These are phyloP conservation scores for Microsporum canis DNA, from an alignment of 2,329 filamentous ascomycete species.

Conservation along the genomic window DNA sequence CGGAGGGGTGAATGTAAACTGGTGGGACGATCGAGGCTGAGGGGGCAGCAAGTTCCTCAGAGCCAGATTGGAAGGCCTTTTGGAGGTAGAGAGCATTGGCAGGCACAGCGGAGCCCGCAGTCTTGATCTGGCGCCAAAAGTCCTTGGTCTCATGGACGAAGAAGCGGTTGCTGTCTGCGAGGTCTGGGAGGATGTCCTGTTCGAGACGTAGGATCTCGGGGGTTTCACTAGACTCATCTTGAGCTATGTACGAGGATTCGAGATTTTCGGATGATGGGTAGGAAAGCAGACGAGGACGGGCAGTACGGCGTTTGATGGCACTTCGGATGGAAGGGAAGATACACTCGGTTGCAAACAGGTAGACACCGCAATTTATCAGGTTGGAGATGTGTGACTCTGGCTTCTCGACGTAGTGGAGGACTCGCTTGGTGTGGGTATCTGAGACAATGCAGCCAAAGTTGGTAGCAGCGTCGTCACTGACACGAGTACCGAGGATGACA, in stretches of 20 bases:
- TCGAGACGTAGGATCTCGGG: conserved; percentile 87
- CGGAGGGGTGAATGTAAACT: conserved; percentile 89
- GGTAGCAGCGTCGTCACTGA: conserved; percentile 77
- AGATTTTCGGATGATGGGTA: conserved; percentile 95
- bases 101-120: conserved; percentile 88
- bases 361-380: conserved; percentile 98
- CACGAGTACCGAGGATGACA: conserved; percentile 84
- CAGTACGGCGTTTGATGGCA: conserved; percentile 89
- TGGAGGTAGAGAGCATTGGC: conserved; percentile 95
- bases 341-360: conserved; percentile 88
- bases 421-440: conserved; percentile 83
- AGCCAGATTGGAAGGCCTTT: conserved; percentile 75
- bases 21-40: conserved; percentile 82
- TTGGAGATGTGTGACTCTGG: conserved; percentile 96
- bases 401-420: conserved; percentile 98
- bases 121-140: conserved; percentile 99
- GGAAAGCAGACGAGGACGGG: conserved; percentile 81
- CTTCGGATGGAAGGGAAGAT: conserved; percentile 93
- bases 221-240: conserved; percentile 62
- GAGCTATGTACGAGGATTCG: conserved; percentile 54
- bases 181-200: conserved; percentile 90
- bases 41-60: conserved; percentile 68
- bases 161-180: conserved; percentile 95
- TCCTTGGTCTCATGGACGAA: conserved; percentile 98
- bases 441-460: conserved; percentile 99